Conservation (phyloP, 768 basidiomycete genomes). For the Brasilioporus rufonigricans region DNA sequence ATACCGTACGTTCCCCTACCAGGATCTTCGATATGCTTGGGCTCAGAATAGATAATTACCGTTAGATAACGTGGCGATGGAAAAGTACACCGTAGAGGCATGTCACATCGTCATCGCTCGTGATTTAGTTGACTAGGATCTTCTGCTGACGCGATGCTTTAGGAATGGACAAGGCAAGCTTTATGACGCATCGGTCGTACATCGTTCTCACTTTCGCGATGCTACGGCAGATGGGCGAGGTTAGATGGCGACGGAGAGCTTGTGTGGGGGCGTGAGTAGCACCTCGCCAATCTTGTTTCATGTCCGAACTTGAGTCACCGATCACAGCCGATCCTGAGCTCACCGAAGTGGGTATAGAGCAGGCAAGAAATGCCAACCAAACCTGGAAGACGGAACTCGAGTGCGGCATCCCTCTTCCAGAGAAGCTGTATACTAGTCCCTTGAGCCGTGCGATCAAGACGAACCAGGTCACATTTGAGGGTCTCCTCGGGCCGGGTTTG, state of each 20-base stretch:
- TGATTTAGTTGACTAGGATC: neutral
- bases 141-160: neutral
- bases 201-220: neutral
- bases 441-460: conserved; percentile 61
- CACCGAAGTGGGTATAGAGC: conserved; percentile 52
- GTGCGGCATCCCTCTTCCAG: conserved; percentile 46
- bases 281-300: neutral
- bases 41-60: conserved; percentile 45
- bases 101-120: conserved; percentile 1
- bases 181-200: neutral
- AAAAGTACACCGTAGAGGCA: conserved; percentile 56
- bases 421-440: conserved; percentile 60
- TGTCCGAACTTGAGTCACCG: neutral
- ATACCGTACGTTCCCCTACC: conserved; percentile 48
- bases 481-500: conserved; percentile 30
- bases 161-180: conserved; percentile 62
- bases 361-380: conserved; percentile 46
- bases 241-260: conserved; percentile 62
- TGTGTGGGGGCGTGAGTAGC: conserved; percentile 68
- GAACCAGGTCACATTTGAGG: conserved; percentile 49
- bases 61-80: conserved; percentile 68
- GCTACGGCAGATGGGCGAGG: conserved; percentile 50
- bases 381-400: conserved; percentile 50
- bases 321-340: conserved; percentile 62
- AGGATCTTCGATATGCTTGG: neutral